These are phyloP conservation scores for Corymbia maculata DNA, from an alignment of 345 rosid species.

Conservation along the genomic window DNA sequence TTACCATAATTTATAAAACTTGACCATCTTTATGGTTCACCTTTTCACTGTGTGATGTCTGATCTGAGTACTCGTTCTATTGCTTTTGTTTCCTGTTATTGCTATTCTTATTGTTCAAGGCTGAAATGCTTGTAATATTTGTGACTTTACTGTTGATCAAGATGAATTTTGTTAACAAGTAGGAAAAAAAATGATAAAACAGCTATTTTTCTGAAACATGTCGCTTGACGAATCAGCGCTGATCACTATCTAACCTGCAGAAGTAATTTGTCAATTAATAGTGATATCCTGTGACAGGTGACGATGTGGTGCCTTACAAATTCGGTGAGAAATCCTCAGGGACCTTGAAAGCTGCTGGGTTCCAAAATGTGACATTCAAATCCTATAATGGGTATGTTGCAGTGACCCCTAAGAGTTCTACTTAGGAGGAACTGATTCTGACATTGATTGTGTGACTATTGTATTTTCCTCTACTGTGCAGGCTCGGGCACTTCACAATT, in stretches of 20 bases:
- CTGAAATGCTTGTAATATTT: background rate
- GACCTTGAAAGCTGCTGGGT: conserved; percentile 49
- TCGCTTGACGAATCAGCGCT: background rate
- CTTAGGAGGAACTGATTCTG: background rate
- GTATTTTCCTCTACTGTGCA: conserved; percentile 5
- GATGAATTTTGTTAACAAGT: background rate
- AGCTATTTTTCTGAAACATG: background rate
- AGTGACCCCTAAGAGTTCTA: background rate
- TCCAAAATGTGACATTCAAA: conserved; percentile 63
- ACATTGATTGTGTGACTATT: background rate
- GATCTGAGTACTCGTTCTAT: background rate
- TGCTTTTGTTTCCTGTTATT: background rate
- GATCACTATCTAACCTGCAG: background rate
- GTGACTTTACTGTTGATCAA: background rate
- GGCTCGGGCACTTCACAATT: conserved; percentile 87
- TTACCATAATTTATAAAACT: background rate
- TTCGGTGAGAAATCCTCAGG: conserved; percentile 84
- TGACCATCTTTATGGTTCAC: background rate
- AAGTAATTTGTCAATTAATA: background rate
- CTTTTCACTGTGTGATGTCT: background rate
- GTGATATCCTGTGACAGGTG: conserved; percentile 35
- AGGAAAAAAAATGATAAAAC: background rate
- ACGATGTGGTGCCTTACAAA: conserved; percentile 81
- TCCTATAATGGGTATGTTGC: conserved; percentile 53
- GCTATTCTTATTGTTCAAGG: background rate